A percentile compares a stretch with the other conserved stretches of the same genome.
Evolutionary conservation across 169 alveolate species (phyloP).

Genomic region (Condylostoma magnum): DNA sequence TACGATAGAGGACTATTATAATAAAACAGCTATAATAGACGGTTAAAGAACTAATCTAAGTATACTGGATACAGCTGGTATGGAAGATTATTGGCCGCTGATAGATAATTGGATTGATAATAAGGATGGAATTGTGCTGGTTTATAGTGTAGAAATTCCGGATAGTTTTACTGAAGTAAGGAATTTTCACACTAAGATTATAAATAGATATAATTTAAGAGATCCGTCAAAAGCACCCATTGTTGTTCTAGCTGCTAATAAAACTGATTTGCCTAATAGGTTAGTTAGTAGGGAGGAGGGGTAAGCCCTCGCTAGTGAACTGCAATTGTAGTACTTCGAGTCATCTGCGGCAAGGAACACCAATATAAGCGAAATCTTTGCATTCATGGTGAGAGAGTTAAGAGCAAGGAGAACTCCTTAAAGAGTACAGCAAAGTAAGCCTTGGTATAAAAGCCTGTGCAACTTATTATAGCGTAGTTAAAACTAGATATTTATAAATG

Average conservation of each 20-base stretch:
- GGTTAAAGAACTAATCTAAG: conserved; percentile 14
- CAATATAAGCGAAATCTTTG: neutral
- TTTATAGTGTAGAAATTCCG: neutral
- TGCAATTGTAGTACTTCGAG: neutral
- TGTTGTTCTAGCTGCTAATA: conserved; percentile 2
- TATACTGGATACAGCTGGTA: conserved; percentile 5
- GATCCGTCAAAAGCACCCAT: neutral
- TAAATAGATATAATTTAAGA: neutral
- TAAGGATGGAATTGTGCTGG: conserved; percentile 3
- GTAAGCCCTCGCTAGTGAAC: neutral
- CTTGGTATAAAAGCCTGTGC: neutral
- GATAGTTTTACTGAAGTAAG: neutral
- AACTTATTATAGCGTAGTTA: neutral
- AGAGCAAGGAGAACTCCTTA: neutral
- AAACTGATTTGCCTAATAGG: neutral
- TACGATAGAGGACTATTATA: conserved; percentile 35
- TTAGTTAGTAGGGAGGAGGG: neutral
- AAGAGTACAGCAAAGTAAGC: neutral
- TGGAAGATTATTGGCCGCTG: conserved; percentile 10
- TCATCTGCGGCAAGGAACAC: conserved; percentile 7
- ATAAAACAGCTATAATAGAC: neutral
- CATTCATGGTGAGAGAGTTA: conserved; percentile 8
- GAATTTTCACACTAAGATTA: neutral
- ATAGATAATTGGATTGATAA: conserved; percentile 11
- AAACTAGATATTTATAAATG: too few species aligned